Conservation (phyloP, 306 rosid species). For the Vigna trinervia region DNA sequence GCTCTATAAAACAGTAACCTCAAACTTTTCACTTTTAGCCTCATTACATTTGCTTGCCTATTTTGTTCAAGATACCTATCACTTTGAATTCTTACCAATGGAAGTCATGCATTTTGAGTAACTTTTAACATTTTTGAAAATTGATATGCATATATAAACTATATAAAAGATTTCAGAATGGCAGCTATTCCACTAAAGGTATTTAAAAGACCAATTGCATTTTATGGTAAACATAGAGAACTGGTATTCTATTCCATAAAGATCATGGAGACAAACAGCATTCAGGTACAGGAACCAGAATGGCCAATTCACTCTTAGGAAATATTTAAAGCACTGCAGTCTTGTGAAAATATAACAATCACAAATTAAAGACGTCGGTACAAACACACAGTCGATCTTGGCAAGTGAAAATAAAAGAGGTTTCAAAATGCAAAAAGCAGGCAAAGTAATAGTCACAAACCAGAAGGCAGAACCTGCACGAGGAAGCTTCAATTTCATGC, state of each 20-base stretch:
- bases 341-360: neutral
- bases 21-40: no score
- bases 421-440: neutral
- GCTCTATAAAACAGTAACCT: no score
- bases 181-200: neutral
- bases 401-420: neutral
- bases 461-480: conserved; percentile 92
- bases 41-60: no score
- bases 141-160: neutral
- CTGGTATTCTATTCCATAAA: neutral
- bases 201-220: neutral
- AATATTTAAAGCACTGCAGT: neutral
- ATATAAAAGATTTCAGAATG: neutral
- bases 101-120: neutral
- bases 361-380: neutral
- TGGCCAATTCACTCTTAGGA: neutral
- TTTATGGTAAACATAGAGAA: neutral
- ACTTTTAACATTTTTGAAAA: no score
- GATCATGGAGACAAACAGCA: conserved; percentile 1
- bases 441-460: conserved; percentile 57
- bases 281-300: neutral
- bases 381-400: neutral
- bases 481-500: conserved; percentile 89
- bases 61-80: no score
- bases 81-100: neutral